phyloP scores from a whole-genome alignment of 164 flowering plant genomes.

The Tetracentron sinense region DNA sequence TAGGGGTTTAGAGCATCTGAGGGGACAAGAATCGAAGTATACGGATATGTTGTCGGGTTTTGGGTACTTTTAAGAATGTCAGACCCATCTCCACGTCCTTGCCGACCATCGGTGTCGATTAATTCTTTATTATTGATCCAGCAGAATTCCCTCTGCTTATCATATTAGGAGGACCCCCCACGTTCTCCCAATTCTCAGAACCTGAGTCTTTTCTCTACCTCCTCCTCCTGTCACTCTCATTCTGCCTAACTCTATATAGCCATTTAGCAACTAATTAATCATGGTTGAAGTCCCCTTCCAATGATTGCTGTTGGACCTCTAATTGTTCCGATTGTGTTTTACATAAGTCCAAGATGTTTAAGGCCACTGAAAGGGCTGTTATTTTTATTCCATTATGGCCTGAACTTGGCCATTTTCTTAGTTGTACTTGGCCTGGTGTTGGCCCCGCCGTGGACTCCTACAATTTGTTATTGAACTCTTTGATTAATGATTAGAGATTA shows the following conservation, averaged over 20 bases:
- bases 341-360: not conserved
- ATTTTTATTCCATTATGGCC: conserved; percentile 30
- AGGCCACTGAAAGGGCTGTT: conserved; percentile 5
- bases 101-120: not conserved
- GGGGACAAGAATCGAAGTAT: not conserved
- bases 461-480: conserved; percentile 23
- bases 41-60: not conserved
- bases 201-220: not conserved
- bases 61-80: not conserved
- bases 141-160: not conserved
- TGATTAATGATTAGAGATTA: conserved; percentile 23
- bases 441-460: conserved; percentile 36
- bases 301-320: not conserved
- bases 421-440: conserved; percentile 34
- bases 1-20: not conserved
- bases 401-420: conserved; percentile 32
- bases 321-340: not conserved
- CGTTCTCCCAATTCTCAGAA: not conserved
- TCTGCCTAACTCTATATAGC: not conserved
- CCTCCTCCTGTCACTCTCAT: not conserved
- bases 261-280: not conserved
- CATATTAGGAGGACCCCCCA: not conserved
- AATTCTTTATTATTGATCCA: conserved; percentile 1
- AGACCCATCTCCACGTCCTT: not conserved
- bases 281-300: not conserved